Percentiles rank a stretch among this genome's conserved stretches.
Evolutionary conservation across 371 early-diverging fungal genomes (phyloP).

Genomic region (Capillidium heterosporum): DNA sequence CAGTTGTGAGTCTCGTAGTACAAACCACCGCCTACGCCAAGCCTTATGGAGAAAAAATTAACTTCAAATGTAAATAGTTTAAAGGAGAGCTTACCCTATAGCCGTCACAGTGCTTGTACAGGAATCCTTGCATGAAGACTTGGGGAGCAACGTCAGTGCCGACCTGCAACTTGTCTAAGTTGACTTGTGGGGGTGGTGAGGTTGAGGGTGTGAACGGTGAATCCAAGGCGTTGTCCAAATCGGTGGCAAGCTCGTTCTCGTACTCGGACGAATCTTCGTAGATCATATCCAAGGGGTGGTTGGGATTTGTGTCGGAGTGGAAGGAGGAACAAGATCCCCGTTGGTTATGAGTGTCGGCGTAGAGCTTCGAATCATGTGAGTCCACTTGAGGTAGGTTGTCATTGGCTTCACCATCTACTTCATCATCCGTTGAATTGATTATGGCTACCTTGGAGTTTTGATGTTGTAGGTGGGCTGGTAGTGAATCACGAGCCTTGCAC

Average conservation of each 20-base stretch:
- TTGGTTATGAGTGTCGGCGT: background rate
- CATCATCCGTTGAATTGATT: too few relatives aligned
- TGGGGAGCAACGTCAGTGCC: background rate
- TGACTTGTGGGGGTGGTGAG: background rate
- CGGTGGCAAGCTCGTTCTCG: too few relatives aligned
- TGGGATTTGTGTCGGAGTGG: too few relatives aligned
- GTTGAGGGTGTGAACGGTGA: background rate
- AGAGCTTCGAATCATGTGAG: background rate
- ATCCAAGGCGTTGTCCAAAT: background rate
- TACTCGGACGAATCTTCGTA: background rate
- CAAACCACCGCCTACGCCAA: background rate
- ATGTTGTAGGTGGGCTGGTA: background rate
- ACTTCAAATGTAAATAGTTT: background rate
- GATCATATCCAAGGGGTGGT: background rate
- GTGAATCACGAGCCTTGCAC: background rate
- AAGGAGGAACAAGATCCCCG: background rate
- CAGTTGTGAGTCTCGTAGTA: background rate
- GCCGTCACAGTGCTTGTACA: background rate
- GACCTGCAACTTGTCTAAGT: too few relatives aligned
- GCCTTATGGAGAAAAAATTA: background rate
- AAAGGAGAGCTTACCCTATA: background rate
- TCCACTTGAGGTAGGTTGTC: too few relatives aligned
- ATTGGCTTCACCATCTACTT: too few relatives aligned
- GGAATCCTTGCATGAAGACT: background rate
- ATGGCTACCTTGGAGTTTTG: background rate